Percentiles rank a stretch among this genome's conserved stretches.
phyloP scores from a whole-genome alignment of 129 eudicot genomes.

The Mikania micrantha region DNA sequence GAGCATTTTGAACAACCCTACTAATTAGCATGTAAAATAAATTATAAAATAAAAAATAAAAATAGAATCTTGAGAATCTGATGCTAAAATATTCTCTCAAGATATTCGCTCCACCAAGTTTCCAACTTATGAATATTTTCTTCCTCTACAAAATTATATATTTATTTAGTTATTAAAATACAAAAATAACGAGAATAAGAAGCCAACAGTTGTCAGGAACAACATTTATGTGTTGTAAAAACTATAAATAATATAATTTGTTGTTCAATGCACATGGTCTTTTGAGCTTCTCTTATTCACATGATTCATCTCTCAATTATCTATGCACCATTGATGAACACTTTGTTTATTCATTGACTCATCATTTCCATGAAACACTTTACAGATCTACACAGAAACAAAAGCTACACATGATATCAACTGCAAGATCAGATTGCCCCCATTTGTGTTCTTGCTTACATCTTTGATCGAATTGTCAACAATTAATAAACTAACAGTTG shows the following conservation, averaged over 20 bases:
- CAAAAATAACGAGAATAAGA: slow-evolving; percentile 1
- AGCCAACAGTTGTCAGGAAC: slow-evolving; percentile 29
- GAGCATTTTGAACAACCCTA: too few relatives aligned
- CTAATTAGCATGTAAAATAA: too few relatives aligned
- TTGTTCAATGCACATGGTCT: slow-evolving; percentile 58
- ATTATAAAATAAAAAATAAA: too few relatives aligned
- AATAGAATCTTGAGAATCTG: too few relatives aligned
- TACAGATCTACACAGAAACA: slow-evolving; percentile 65
- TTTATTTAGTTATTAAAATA: not conserved
- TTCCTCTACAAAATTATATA: slow-evolving; percentile 12
- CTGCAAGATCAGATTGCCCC: slow-evolving; percentile 3
- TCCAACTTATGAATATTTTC: slow-evolving; percentile 8
- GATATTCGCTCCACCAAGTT: not conserved
- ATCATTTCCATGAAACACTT: slow-evolving; percentile 27
- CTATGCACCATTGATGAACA: slow-evolving; percentile 24
- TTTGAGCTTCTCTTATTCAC: slow-evolving; percentile 48
- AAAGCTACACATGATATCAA: not conserved
- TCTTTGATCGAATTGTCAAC: slow-evolving; percentile 10
- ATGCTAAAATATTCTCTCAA: not conserved
- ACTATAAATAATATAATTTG: slow-evolving; percentile 23
- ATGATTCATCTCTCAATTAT: slow-evolving; percentile 41
- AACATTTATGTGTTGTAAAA: slow-evolving; percentile 28
- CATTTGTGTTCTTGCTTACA: slow-evolving; percentile 18
- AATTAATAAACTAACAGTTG: not conserved
- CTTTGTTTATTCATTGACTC: slow-evolving; percentile 44